phyloP scores from a whole-genome alignment of 179 eudicot genomes.

The Heliamphora pulchella region DNA sequence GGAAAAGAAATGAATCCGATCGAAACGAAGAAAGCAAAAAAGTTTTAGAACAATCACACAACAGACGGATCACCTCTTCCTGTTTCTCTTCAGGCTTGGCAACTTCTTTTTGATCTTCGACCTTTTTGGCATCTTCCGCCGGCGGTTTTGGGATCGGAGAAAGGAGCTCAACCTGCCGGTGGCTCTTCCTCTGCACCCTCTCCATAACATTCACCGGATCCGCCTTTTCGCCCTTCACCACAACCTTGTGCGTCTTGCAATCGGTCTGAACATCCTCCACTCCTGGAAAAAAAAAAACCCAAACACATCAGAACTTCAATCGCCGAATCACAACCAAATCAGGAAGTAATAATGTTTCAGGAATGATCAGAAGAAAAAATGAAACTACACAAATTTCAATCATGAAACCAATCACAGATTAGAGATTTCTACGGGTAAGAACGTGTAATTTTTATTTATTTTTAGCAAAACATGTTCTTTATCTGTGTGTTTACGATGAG shows the following conservation, averaged over 20 bases:
- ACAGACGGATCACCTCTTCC: slow-evolving; percentile 42
- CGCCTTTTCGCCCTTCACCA: slow-evolving; percentile 81
- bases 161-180: slow-evolving; percentile 73
- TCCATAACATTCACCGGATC: slow-evolving; percentile 74
- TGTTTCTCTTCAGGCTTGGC: slow-evolving; percentile 53
- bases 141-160: slow-evolving; percentile 53
- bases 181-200: slow-evolving; percentile 65
- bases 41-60: background rate
- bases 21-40: background rate
- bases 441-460: background rate
- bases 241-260: slow-evolving; percentile 65
- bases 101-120: slow-evolving; percentile 33
- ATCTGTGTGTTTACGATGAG: background rate
- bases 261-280: slow-evolving; percentile 74
- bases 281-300: slow-evolving; percentile 22
- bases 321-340: background rate
- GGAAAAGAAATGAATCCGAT: background rate
- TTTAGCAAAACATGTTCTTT: too few relatives aligned
- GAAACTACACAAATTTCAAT: too few relatives aligned
- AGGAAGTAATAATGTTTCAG: background rate
- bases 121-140: slow-evolving; percentile 23
- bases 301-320: background rate
- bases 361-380: background rate
- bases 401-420: too few relatives aligned
- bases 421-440: too few relatives aligned